Percentiles rank a stretch among this genome's conserved stretches.
phyloP scores from a whole-genome alignment of 208 protist genomes.

The Crithidia mellificae region DNA sequence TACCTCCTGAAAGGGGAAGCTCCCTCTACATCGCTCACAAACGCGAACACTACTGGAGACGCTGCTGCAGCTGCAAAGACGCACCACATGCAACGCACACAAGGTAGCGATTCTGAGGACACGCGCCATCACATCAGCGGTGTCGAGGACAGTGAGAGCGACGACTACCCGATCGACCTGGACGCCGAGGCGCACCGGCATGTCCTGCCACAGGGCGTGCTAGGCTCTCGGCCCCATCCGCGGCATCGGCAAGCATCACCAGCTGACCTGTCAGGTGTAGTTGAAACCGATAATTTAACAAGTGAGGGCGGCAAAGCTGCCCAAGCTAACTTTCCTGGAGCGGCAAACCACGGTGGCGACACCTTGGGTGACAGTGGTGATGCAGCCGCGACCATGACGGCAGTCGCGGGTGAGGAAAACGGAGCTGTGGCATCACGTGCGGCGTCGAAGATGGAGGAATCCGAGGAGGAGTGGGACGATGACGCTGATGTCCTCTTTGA shows the following conservation, averaged over 20 bases:
- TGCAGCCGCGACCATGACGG: not conserved
- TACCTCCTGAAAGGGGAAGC: too few species aligned
- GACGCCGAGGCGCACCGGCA: not conserved
- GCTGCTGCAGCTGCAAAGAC: too few species aligned
- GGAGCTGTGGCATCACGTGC: too few species aligned
- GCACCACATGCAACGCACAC: not conserved
- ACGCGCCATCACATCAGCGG: too few species aligned
- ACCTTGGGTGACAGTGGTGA: too few species aligned
- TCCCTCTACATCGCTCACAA: too few species aligned
- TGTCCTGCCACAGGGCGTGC: not conserved
- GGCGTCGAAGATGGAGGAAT: not conserved
- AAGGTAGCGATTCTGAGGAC: not conserved
- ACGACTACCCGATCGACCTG: not conserved
- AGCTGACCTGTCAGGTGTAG: not conserved
- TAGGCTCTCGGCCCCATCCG: not conserved
- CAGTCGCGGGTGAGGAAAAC: not conserved
- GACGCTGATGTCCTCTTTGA: slow-evolving; percentile 3
- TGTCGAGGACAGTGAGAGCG: not conserved
- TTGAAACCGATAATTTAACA: not conserved
- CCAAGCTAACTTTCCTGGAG: too few species aligned
- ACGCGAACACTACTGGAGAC: too few species aligned
- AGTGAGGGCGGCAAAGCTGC: too few species aligned
- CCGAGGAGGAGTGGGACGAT: slow-evolving; percentile 4
- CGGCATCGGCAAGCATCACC: not conserved
- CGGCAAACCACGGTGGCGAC: too few species aligned